Evolutionary conservation across 2,329 filamentous ascomycete species (phyloP), one percentile per base, ranked within the genome.

Genomic region (Ceratocystiopsis minuta): DNA sequence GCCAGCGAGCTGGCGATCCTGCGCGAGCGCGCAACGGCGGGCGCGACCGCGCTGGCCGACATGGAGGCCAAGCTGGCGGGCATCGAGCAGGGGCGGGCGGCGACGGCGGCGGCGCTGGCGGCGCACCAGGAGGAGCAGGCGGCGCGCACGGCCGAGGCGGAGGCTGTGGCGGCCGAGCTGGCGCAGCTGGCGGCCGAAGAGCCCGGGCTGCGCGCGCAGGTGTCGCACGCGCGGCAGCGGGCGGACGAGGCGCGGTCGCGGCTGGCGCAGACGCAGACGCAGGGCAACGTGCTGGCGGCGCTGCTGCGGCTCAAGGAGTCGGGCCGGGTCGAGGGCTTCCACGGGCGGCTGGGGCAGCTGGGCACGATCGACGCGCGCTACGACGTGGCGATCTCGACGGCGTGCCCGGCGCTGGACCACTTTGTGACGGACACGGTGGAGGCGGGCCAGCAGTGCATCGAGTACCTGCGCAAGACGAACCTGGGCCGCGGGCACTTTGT

Each of bases 361-460:
- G 90, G 90, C 36, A 78, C 83, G 1, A 98, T 98, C 50, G 87
- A 98, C 53, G 71, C 83, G 55, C 84, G 83, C 60, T 98, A 93
- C 58, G 90, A 98, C 54, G 76, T 98, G 36, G 90, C 90, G n/a
- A 94, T 98, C 46, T 98, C 92, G 0, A 98, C 90, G 0, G 92
- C 90, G 12, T 96, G 90, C 51, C 78, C 83, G 37, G 72, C 81
- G 3, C 72, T 98, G 11, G 85, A 98, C 59, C 94, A 96, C 55
- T 87, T 98, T 60, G 88, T 98, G 11, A 93, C 93, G 0, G 90
- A 96, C 53, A 87, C 84, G 1, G 88, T 96, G 14, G 90, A 96
- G 53, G 83, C 86, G 45, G 90, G 87, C 49, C 90, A 98, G 59
- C 87, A 96, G 57, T 98, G 92, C 59, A 96, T 98, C 48, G 90